Conservation (phyloP, 441 rosid species). For the Monsonia emarginata region DNA sequence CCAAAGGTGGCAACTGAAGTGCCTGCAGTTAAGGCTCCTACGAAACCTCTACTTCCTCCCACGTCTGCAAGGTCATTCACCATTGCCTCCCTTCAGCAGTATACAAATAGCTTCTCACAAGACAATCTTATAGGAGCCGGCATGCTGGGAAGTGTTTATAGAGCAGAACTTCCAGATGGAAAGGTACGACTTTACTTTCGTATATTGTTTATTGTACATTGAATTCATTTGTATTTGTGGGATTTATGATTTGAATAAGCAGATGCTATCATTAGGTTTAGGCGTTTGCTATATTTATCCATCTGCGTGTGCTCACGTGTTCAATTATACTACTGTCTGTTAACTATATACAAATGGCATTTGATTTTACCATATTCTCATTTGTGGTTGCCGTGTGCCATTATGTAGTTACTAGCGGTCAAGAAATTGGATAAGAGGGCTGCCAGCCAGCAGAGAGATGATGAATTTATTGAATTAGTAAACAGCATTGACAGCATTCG, state of each 20-base stretch:
- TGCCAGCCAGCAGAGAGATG: slow-evolving; percentile 56
- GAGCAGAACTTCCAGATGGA: slow-evolving; percentile 72
- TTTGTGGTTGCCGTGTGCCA: slow-evolving; percentile 14
- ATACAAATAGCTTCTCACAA: slow-evolving; percentile 88
- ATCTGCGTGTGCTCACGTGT: no score
- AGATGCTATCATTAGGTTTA: no score
- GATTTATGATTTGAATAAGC: not conserved
- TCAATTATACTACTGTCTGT: no score
- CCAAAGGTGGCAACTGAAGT: slow-evolving; percentile 25
- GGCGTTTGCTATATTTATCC: no score
- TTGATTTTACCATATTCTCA: slow-evolving; percentile 9
- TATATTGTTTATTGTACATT: slow-evolving; percentile 7
- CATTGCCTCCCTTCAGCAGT: slow-evolving; percentile 88
- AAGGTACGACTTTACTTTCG: slow-evolving; percentile 38
- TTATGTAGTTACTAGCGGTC: slow-evolving; percentile 64
- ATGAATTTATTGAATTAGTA: slow-evolving; percentile 69
- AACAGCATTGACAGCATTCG: slow-evolving; percentile 62
- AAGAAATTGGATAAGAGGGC: slow-evolving; percentile 75
- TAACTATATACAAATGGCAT: not conserved
- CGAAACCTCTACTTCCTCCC: slow-evolving; percentile 30
- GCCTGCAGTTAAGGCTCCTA: slow-evolving; percentile 21
- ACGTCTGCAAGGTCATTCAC: slow-evolving; percentile 43
- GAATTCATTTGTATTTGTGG: not conserved
- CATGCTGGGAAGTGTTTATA: slow-evolving; percentile 87
- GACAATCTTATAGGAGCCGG: slow-evolving; percentile 80